Conservation (phyloP, 2,329 filamentous ascomycete species). For the Fusarium temperatum region DNA sequence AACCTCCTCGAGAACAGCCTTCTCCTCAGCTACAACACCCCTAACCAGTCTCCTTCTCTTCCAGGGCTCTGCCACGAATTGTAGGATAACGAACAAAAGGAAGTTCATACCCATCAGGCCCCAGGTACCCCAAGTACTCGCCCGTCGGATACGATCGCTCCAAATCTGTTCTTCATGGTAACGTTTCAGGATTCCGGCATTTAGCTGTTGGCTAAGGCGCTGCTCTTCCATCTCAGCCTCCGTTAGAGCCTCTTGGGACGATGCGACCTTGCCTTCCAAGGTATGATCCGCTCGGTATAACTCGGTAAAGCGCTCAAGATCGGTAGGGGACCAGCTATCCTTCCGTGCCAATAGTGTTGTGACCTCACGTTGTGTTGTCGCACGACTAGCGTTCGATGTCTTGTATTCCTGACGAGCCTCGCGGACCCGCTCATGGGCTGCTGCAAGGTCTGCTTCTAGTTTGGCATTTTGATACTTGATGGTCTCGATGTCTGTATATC, state of each 20-base stretch:
- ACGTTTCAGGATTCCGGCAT: slow-evolving; percentile 83
- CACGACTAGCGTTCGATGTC: slow-evolving; percentile 81
- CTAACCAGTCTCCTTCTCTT: slow-evolving; percentile 80
- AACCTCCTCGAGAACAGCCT: slow-evolving; percentile 63
- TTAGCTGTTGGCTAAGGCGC: slow-evolving; percentile 77
- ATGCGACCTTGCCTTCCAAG: slow-evolving; percentile 84
- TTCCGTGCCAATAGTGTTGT: slow-evolving; percentile 94
- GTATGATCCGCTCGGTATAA: slow-evolving; percentile 93
- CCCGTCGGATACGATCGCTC: slow-evolving; percentile 95
- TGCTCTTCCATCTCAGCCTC: slow-evolving; percentile 83
- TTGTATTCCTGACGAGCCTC: slow-evolving; percentile 80
- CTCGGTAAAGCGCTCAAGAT: slow-evolving; percentile 93
- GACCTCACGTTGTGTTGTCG: slow-evolving; percentile 93
- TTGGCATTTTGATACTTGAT: slow-evolving; percentile 81
- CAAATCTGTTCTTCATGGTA: slow-evolving; percentile 99
- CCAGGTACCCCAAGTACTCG: slow-evolving; percentile 98
- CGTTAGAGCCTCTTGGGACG: slow-evolving; percentile 75
- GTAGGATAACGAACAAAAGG: slow-evolving; percentile 83
- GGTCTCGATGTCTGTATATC: slow-evolving; percentile 89
- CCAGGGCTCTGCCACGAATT: slow-evolving; percentile 95
- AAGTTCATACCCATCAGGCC: slow-evolving; percentile 98
- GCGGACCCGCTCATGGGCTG: slow-evolving; percentile 73
- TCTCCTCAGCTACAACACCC: slow-evolving; percentile 83
- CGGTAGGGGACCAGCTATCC: slow-evolving; percentile 85
- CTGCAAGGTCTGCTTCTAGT: slow-evolving; percentile 67